A percentile compares a stretch with the other conserved stretches of the same genome.
These are phyloP conservation scores for Podospora sp. DNA, from an alignment of 495 filamentous ascomycete genomes.

Conservation along the genomic window DNA sequence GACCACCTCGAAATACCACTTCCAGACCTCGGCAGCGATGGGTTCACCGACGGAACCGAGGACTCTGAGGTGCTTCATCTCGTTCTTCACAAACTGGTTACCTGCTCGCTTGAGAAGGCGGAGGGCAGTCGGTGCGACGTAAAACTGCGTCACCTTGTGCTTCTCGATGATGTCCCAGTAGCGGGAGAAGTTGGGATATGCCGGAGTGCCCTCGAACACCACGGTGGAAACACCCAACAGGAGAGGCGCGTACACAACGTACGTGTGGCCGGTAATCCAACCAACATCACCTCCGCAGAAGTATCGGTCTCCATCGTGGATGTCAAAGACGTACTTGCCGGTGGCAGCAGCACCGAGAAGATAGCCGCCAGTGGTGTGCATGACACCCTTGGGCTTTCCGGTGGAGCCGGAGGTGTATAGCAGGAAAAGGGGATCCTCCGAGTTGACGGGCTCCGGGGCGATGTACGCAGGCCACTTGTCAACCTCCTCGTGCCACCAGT, in stretches of 20 bases:
- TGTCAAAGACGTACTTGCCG: slow-evolving; percentile 98
- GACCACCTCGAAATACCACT: slow-evolving; percentile 98
- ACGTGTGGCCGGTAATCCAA: slow-evolving; percentile 99
- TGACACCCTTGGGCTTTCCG: slow-evolving; percentile 97
- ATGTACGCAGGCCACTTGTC: slow-evolving; percentile 93
- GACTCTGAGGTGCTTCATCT: slow-evolving; percentile 87
- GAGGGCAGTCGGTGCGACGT: slow-evolving; percentile 94
- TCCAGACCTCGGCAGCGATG: slow-evolving; percentile 98
- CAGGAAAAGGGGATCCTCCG: slow-evolving; percentile 95
- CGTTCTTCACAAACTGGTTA: slow-evolving; percentile 81
- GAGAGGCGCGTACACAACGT: slow-evolving; percentile 95
- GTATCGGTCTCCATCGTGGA: slow-evolving; percentile 88
- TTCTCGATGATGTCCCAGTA: slow-evolving; percentile 99
- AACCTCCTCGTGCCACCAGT: slow-evolving; percentile 98
- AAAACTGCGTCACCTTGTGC: slow-evolving; percentile 96
- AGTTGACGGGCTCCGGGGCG: slow-evolving; percentile 80
- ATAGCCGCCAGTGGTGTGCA: slow-evolving; percentile 97
- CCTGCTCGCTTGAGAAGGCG: slow-evolving; percentile 93
- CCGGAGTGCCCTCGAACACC: slow-evolving; percentile 98
- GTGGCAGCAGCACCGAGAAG: slow-evolving; percentile 89
- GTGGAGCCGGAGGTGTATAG: slow-evolving; percentile 98
- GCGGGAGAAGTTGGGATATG: slow-evolving; percentile 95
- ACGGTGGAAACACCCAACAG: slow-evolving; percentile 91
- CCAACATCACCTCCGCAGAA: slow-evolving; percentile 99
- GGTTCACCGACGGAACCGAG: slow-evolving; percentile 98